Evolutionary conservation across 1,139 yeast species (phyloP).

Genomic region (Taiozyma sp.): DNA sequence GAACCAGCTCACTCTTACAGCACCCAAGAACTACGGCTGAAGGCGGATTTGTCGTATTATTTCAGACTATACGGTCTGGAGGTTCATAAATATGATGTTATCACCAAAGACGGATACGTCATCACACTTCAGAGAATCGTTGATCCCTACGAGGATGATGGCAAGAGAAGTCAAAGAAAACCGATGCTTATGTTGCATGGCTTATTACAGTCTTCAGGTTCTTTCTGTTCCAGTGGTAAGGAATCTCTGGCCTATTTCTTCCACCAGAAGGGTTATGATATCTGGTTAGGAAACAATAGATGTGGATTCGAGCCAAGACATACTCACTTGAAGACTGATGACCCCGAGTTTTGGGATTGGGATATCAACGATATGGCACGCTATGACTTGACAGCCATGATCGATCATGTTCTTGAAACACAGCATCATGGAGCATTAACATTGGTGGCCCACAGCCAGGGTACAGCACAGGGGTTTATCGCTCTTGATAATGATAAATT

Average conservation of each 20-base stretch:
- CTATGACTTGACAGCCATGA: constrained; percentile 69
- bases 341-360: constrained; percentile 79
- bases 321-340: constrained; percentile 35
- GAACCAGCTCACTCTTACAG: neutral
- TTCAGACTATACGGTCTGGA: constrained; percentile 56
- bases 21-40: constrained; percentile 29
- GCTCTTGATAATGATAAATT: constrained; percentile 47
- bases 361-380: constrained; percentile 76
- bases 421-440: constrained; percentile 40
- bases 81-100: constrained; percentile 52
- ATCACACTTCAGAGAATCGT: constrained; percentile 60
- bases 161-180: constrained; percentile 29
- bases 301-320: constrained; percentile 79
- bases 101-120: constrained; percentile 79
- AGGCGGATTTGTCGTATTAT: constrained; percentile 59
- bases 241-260: constrained; percentile 70
- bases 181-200: constrained; percentile 86
- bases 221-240: constrained; percentile 73
- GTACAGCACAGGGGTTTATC: constrained; percentile 80
- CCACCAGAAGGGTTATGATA: constrained; percentile 66
- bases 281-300: constrained; percentile 92
- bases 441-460: constrained; percentile 86
- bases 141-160: constrained; percentile 39
- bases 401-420: constrained; percentile 52
- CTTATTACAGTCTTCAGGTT: constrained; percentile 78